Evolutionary conservation across 1,284 basidiomycete genomes (phyloP).

Genomic region (Ustilago sp.): DNA sequence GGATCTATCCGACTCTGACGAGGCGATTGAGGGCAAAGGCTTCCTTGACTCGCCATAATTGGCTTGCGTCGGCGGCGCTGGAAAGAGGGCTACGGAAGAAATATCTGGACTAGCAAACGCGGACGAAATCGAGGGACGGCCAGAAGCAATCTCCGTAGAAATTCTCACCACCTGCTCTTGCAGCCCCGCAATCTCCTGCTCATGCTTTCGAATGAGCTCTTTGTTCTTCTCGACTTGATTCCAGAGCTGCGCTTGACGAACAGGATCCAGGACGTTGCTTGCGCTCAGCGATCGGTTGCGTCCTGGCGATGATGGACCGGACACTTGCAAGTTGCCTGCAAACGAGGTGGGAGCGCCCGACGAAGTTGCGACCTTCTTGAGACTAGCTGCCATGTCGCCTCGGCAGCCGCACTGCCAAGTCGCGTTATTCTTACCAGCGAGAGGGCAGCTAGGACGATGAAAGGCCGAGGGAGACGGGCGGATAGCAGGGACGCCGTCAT

Average conservation of each 20-base stretch:
- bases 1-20: slow-evolving; percentile 4
- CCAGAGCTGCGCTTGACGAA: slow-evolving; percentile 39
- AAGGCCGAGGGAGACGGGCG: slow-evolving; percentile 40
- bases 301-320: slow-evolving; percentile 16
- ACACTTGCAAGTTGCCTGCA: background rate
- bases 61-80: slow-evolving; percentile 12
- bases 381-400: background rate
- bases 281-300: slow-evolving; percentile 30
- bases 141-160: slow-evolving; percentile 36
- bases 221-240: slow-evolving; percentile 37
- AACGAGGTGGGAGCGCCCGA: background rate
- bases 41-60: background rate
- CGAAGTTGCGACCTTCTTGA: background rate
- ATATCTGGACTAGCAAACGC: slow-evolving; percentile 11
- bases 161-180: slow-evolving; percentile 41
- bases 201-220: slow-evolving; percentile 38
- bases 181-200: slow-evolving; percentile 37
- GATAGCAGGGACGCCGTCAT: slow-evolving; percentile 38
- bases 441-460: slow-evolving; percentile 32
- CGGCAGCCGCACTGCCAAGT: slow-evolving; percentile 53
- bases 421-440: slow-evolving; percentile 46
- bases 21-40: slow-evolving; percentile 7
- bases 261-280: slow-evolving; percentile 21
- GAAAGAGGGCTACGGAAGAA: slow-evolving; percentile 7
- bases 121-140: slow-evolving; percentile 30